These are phyloP conservation scores for Phycomyces blakesleeanus DNA, from an alignment of 192 early-diverging fungal genomes.

Conservation along the genomic window DNA sequence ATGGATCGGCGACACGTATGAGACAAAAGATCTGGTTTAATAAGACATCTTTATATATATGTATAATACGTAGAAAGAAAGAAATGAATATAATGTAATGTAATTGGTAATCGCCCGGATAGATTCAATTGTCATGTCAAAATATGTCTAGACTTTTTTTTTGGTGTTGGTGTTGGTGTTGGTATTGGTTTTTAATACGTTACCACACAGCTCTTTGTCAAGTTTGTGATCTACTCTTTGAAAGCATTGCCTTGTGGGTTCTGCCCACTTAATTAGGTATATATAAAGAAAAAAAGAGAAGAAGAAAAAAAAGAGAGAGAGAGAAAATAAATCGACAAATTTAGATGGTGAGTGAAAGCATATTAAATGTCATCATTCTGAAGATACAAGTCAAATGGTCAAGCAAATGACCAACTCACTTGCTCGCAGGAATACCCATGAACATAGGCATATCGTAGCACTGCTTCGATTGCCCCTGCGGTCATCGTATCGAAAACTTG, in stretches of 20 bases:
- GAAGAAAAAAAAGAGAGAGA: not conserved
- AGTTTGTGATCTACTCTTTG: slow-evolving; percentile 5
- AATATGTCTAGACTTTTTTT: too few relatives aligned
- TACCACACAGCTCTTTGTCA: slow-evolving; percentile 23
- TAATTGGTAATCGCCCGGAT: too few relatives aligned
- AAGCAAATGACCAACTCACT: slow-evolving; percentile 9
- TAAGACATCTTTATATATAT: slow-evolving; percentile 20
- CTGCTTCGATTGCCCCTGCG: slow-evolving; percentile 15
- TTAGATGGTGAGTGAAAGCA: not conserved
- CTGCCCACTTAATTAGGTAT: slow-evolving; percentile 28
- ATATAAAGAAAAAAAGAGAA: too few relatives aligned
- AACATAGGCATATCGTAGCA: slow-evolving; percentile 25
- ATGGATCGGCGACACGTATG: slow-evolving; percentile 6
- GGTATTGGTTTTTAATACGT: not conserved
- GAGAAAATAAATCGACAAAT: not conserved
- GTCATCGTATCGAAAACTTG: slow-evolving; percentile 9
- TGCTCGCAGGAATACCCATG: slow-evolving; percentile 17
- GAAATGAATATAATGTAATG: not conserved
- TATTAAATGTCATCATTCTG: not conserved
- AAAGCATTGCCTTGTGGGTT: slow-evolving; percentile 18
- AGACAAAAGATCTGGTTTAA: slow-evolving; percentile 26
- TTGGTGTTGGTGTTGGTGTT: too few relatives aligned
- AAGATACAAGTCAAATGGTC: not conserved
- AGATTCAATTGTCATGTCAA: too few relatives aligned
- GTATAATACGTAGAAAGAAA: too few relatives aligned